Evolutionary conservation across 129 eudicot species (phyloP), one percentile per base, ranked within the genome.

Genomic region (Helianthus tuberosus): DNA sequence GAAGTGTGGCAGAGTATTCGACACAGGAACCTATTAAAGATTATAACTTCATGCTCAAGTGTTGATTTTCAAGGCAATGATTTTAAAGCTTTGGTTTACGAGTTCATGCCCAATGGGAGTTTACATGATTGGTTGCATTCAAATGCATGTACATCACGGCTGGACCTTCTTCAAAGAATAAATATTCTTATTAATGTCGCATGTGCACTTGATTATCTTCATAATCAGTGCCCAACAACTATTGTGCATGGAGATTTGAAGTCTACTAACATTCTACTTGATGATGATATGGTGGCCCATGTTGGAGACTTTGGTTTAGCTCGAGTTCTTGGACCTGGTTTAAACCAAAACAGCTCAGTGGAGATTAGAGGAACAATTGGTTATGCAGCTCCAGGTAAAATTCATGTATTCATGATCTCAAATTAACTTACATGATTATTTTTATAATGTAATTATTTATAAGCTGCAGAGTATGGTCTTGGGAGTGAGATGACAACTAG

Each of bases 31-130:
- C 59, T 84, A 12, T 71, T 77, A 8, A 81, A 67, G 68, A 64
- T 84, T 7, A 62, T 84, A 72, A 73, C 80, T 60, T 49, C 69
- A 15, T 79, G 84, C 69, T 75, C 79, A 5, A 65, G 84, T 32
- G 41, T 54, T 47, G 85, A 68, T 7, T 39, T 13, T 38, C 60
- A 73, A 60, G 66, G 66, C 0, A 39, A 64, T 64, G 66, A 55
- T 71, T 71, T 71, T 14, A 71, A 71, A 71, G 75, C 66, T 41
- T 39, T 71, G 54, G 66, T 71, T 2, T 71, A 71, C 16, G 75
- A 71, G 75, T 57, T 55, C 75, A 71, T 71, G 66, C 66, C 75
- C 13, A 55, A 71, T 3, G 75, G 75, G 7, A 71, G 75, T 71
- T 55, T 71, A 57, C 75, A 71, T 71, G 66, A 71, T 41, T 71